Conservation (phyloP, 495 filamentous ascomycete species). For the Pyrenopolyporus hunteri region DNA sequence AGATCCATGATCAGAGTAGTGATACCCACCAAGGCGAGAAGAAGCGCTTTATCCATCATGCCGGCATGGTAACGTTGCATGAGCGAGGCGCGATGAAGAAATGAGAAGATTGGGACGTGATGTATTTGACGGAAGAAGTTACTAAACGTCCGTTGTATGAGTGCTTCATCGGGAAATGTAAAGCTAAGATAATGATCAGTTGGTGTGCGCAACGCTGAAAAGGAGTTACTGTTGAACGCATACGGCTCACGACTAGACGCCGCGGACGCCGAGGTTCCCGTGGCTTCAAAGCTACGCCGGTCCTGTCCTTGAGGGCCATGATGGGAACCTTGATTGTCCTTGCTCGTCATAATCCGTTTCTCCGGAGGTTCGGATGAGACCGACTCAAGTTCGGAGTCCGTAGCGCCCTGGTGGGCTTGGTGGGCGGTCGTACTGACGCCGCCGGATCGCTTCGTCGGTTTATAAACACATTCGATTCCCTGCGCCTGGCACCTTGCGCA, state of each 20-base stretch:
- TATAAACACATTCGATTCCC: constrained; percentile 56
- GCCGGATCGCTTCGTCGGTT: constrained; percentile 51
- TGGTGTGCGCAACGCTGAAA: constrained; percentile 1
- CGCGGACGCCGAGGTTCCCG: constrained; percentile 15
- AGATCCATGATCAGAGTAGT: constrained; percentile 53
- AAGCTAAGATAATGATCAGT: constrained; percentile 38
- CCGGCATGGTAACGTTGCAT: constrained; percentile 59
- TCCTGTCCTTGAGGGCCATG: constrained; percentile 31
- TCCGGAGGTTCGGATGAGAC: constrained; percentile 44
- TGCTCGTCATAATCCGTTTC: constrained; percentile 40
- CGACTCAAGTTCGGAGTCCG: constrained; percentile 42
- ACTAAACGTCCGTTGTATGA: constrained; percentile 52
- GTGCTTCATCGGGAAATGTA: constrained; percentile 46
- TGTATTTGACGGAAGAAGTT: constrained; percentile 58
- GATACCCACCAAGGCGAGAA: constrained; percentile 56
- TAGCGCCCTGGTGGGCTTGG: constrained; percentile 33
- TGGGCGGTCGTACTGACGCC: constrained; percentile 22
- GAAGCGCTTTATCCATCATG: constrained; percentile 52
- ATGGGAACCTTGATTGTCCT: constrained; percentile 40
- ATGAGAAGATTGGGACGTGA: constrained; percentile 57
- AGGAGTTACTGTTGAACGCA: constrained; percentile 6
- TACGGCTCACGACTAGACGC: constrained; percentile 37
- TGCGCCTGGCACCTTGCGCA: constrained; percentile 55
- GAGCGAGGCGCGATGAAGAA: constrained; percentile 57
- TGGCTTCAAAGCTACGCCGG: constrained; percentile 19